Conservation (phyloP, 2,329 filamentous ascomycete species). For the Claviceps sp. region DNA sequence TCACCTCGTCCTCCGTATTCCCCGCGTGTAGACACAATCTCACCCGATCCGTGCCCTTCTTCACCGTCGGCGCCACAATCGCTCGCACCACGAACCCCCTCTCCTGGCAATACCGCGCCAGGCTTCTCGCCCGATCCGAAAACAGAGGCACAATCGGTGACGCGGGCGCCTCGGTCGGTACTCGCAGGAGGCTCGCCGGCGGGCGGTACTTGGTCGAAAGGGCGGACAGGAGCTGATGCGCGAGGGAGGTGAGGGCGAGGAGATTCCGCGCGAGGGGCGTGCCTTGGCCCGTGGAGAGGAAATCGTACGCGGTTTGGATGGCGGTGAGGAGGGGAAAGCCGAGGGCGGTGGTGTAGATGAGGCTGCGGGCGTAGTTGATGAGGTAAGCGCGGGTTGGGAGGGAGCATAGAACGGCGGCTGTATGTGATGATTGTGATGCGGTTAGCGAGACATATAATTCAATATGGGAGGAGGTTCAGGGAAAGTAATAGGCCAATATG, state of each 20-base stretch:
- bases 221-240: conserved; percentile 31
- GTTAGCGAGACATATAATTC: no score
- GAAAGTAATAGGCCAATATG: no score
- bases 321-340: conserved; percentile 46
- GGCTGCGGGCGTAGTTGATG: conserved; percentile 61
- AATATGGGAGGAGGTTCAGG: no score
- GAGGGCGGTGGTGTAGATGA: conserved; percentile 64
- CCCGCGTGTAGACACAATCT: conserved; percentile 55
- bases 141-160: conserved; percentile 55
- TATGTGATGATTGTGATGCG: background rate
- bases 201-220: conserved; percentile 16
- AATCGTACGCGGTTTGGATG: conserved; percentile 43
- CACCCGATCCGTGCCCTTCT: conserved; percentile 47
- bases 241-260: conserved; percentile 20
- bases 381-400: conserved; percentile 47
- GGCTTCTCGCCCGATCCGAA: conserved; percentile 40
- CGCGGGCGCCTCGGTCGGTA: conserved; percentile 24
- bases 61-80: conserved; percentile 57
- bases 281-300: conserved; percentile 37
- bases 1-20: conserved; percentile 45
- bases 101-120: conserved; percentile 47
- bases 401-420: conserved; percentile 47
- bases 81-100: conserved; percentile 47
- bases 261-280: conserved; percentile 20
- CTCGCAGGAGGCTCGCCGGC: conserved; percentile 18